Base-by-base conservation (phyloP, 2,329 filamentous ascomycete species). In the Parastagonospora nodorum region DNA sequence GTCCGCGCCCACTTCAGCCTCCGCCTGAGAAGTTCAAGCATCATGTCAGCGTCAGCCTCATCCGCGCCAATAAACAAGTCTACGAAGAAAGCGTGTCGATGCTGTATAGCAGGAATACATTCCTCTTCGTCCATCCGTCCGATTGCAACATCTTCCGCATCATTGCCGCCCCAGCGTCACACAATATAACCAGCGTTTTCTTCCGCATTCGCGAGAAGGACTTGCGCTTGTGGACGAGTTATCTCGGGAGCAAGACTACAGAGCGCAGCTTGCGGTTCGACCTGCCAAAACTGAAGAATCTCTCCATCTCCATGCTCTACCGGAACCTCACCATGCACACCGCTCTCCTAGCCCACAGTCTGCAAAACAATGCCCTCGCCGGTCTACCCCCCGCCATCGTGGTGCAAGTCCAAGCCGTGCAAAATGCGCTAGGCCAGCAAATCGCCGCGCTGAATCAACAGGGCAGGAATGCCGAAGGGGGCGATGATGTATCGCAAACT, bases 91-190 rank as follows among this genome's bases (percentile, higher is more conserved):
- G 71, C 4, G 63, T 63, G 4, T 64, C 67, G 0, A 51, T 74
- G 11, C 61, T 75, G n/a, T 75, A 75, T 56, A 47, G 60, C 10
- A 43, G 43, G 14, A 75, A 75, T 61, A 69, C 66, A 41, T 72
- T 75, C 48, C 57, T 71, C 45, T 75, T 75, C 61, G 66, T 61
- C 4, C 72, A 75, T 44, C 73, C 73, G 6, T 71, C 66, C 42
- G 73, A 75, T 49, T 72, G 67, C 56, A 75, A 71, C 60, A 69
- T 75, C 54, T 75, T 75, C 56, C 66, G 71, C 52, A 61, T 74
- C 38, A 56, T 73, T 19, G 49, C 68, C 11, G 66, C 69, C 8
- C 62, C 62, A 6, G 62, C 59, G 36, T 66, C 69, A 4, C 47
- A 55, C 14, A 51, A 57, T 40, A 68, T 74, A 10, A 59, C 59